Percentiles rank a stretch among this genome's conserved stretches.
Evolutionary conservation across 345 rosid genomes (phyloP).

Genomic region (Carallia brachiata): DNA sequence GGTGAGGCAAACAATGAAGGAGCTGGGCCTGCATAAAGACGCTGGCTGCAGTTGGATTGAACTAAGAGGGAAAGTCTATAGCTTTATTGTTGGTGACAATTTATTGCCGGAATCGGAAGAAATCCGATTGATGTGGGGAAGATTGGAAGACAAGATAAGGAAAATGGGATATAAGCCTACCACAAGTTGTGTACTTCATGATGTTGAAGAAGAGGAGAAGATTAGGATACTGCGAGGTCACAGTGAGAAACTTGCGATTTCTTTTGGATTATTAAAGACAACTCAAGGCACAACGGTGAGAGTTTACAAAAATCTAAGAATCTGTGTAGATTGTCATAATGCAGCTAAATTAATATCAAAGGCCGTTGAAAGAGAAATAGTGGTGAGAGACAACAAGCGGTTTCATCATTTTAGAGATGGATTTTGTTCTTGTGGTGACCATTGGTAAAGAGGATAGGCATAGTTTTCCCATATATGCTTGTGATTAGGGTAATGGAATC

Average conservation of each 20-base stretch:
- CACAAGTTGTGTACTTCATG: constrained; percentile 52
- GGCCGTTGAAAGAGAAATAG: constrained; percentile 49
- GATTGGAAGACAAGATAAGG: constrained; percentile 37
- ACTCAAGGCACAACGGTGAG: constrained; percentile 44
- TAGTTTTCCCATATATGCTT: not conserved
- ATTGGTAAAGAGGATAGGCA: constrained; percentile 26
- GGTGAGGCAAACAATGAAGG: constrained; percentile 54
- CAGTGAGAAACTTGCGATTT: constrained; percentile 59
- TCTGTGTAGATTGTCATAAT: constrained; percentile 65
- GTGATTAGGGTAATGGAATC: not conserved
- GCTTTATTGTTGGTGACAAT: constrained; percentile 43
- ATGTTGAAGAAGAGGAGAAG: constrained; percentile 53
- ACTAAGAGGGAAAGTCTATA: constrained; percentile 47
- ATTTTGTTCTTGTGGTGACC: constrained; percentile 46
- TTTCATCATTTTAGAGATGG: constrained; percentile 70
- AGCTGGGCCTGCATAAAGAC: constrained; percentile 51
- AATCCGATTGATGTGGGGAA: constrained; percentile 38
- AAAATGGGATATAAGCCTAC: constrained; percentile 52
- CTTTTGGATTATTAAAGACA: constrained; percentile 54
- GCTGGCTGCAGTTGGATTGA: constrained; percentile 77
- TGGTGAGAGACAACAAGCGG: constrained; percentile 61
- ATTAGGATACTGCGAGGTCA: constrained; percentile 42
- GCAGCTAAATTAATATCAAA: constrained; percentile 55
- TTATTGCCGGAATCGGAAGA: constrained; percentile 26
- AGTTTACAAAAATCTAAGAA: constrained; percentile 58